These are phyloP conservation scores for Phaeosphaeria sp. DNA, from an alignment of 2,329 filamentous ascomycete species.

Conservation along the genomic window DNA sequence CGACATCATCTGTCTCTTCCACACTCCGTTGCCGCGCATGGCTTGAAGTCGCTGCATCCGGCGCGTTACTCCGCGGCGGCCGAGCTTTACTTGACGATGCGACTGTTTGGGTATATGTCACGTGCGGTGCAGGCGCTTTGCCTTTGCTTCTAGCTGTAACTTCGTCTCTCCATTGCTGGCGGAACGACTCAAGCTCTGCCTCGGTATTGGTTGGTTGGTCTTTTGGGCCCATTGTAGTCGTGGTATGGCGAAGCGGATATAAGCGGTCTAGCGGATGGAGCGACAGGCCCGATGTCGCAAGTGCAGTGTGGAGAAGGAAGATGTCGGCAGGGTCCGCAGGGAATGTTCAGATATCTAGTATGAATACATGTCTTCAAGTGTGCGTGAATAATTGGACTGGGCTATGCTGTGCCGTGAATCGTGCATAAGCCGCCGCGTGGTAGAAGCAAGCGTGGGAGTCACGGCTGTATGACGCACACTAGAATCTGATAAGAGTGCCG, in stretches of 20 bases:
- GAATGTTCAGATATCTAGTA: conserved; percentile 18
- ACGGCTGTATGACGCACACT: conserved; percentile 2
- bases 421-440: conserved; percentile 4
- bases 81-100: conserved; percentile 30
- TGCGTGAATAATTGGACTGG: conserved; percentile 1
- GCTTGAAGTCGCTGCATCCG: conserved; percentile 24
- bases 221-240: conserved; percentile 22
- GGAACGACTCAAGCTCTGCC: conserved; percentile 83
- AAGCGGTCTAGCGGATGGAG: conserved; percentile 12
- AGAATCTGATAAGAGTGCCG: conserved; percentile 33
- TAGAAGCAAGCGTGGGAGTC: neutral
- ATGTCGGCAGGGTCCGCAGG: conserved; percentile 11
- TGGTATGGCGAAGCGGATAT: conserved; percentile 28
- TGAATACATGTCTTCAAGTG: conserved; percentile 27
- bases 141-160: conserved; percentile 63
- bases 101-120: conserved; percentile 19
- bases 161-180: conserved; percentile 85
- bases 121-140: conserved; percentile 25
- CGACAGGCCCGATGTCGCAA: conserved; percentile 40
- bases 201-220: conserved; percentile 46
- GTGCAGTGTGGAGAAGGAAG: conserved; percentile 11
- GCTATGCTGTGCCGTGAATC: conserved; percentile 5
- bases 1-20: conserved; percentile 50
- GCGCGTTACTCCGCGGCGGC: conserved; percentile 31
- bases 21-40: conserved; percentile 36